Evolutionary conservation across 106 monocot species (phyloP).

Genomic region (Platanthera guangdongensis): DNA sequence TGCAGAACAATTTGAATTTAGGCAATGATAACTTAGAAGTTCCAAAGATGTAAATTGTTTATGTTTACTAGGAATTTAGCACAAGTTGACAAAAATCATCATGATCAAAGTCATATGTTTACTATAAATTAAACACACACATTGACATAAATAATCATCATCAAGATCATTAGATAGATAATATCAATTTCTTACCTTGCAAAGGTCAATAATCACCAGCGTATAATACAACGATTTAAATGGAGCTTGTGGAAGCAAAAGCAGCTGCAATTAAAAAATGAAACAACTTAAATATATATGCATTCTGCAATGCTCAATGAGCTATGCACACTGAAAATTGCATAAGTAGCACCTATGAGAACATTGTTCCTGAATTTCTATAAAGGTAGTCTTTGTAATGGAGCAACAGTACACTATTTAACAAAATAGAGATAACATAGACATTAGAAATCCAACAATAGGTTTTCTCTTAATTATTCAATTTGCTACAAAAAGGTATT

Average conservation of each 20-base stretch:
- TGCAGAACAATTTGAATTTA: neutral
- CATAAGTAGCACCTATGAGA: neutral
- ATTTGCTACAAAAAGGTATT: neutral
- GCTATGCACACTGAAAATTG: neutral
- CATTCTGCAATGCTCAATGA: neutral
- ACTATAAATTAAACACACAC: neutral
- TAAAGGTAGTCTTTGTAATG: neutral
- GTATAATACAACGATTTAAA: constrained; percentile 91
- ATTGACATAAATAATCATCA: neutral
- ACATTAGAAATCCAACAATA: neutral
- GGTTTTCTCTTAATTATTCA: neutral
- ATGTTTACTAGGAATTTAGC: neutral
- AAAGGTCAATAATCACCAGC: constrained; percentile 92
- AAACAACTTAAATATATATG: constrained; percentile 1
- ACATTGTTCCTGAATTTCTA: neutral
- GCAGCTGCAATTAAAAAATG: constrained; percentile 45
- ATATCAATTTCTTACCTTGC: constrained; percentile 55
- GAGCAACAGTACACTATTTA: neutral
- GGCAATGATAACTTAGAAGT: neutral
- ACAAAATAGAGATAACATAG: neutral
- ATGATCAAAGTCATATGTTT: neutral
- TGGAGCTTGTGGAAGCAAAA: constrained; percentile 72
- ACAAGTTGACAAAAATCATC: neutral
- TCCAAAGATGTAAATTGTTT: neutral
- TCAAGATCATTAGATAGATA: neutral